Evolutionary conservation across 2,329 filamentous ascomycete genomes (phyloP).

Genomic region (Alternaria triticimaculans): DNA sequence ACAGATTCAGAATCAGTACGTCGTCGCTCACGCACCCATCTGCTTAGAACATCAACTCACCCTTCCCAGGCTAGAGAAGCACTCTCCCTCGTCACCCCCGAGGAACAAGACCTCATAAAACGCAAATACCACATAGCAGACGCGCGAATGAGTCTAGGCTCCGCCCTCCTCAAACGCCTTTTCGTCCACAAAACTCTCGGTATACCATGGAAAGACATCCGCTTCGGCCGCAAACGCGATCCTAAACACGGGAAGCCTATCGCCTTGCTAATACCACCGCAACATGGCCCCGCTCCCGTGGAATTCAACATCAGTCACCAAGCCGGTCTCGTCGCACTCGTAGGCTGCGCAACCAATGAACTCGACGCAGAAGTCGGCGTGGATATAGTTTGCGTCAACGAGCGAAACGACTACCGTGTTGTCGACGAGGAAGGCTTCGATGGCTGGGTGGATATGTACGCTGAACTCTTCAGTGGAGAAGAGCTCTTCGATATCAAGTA

Average conservation of each 20-base stretch:
- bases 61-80: slow-evolving; percentile 50
- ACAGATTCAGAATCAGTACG: slow-evolving; percentile 23
- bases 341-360: slow-evolving; percentile 52
- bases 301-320: slow-evolving; percentile 84
- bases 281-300: slow-evolving; percentile 44
- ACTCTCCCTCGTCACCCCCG: slow-evolving; percentile 51
- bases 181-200: slow-evolving; percentile 66
- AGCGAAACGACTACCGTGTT: slow-evolving; percentile 68
- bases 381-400: slow-evolving; percentile 77
- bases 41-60: neutral
- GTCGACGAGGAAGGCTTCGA: slow-evolving; percentile 69
- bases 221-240: slow-evolving; percentile 61
- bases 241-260: slow-evolving; percentile 60
- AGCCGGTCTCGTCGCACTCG: slow-evolving; percentile 73
- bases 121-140: slow-evolving; percentile 72
- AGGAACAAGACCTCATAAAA: slow-evolving; percentile 65
- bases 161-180: slow-evolving; percentile 75
- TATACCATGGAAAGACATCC: slow-evolving; percentile 67
- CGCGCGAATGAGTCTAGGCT: slow-evolving; percentile 76
- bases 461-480: slow-evolving; percentile 69
- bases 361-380: slow-evolving; percentile 65
- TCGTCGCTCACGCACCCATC: neutral
- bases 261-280: slow-evolving; percentile 47
- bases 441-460: slow-evolving; percentile 73
- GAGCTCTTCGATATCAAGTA: slow-evolving; percentile 71